phyloP scores from a whole-genome alignment of 371 early-diverging fungal species.

The Mucor velutinosus region DNA sequence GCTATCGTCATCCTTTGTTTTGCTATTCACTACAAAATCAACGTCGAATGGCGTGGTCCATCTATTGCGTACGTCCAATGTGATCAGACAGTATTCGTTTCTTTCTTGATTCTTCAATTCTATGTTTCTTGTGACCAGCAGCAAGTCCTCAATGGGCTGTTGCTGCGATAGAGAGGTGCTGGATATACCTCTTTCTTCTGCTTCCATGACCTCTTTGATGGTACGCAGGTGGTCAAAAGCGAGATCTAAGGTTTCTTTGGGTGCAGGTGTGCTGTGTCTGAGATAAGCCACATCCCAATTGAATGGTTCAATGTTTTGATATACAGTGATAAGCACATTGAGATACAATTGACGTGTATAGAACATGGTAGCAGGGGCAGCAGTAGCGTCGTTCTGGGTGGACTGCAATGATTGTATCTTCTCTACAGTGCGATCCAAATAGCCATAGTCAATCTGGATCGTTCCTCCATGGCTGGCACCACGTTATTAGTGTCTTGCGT shows the following conservation, averaged over 20 bases:
- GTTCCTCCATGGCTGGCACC: slow-evolving; percentile 60
- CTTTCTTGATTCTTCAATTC: slow-evolving; percentile 24
- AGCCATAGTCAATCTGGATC: slow-evolving; percentile 75
- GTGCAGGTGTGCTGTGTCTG: slow-evolving; percentile 35
- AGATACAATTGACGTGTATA: slow-evolving; percentile 72
- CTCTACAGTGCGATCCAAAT: slow-evolving; percentile 39
- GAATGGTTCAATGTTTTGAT: slow-evolving; percentile 62
- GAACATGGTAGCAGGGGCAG: slow-evolving; percentile 39
- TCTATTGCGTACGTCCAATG: slow-evolving; percentile 78
- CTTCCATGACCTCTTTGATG: neutral
- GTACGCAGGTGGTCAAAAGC: slow-evolving; percentile 14
- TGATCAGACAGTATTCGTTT: slow-evolving; percentile 71
- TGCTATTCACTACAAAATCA: slow-evolving; percentile 54
- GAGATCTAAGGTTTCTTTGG: slow-evolving; percentile 15
- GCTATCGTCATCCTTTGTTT: slow-evolving; percentile 4
- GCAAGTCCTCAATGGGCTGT: slow-evolving; percentile 15
- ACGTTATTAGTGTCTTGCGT: neutral
- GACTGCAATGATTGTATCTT: neutral
- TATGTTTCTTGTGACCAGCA: slow-evolving; percentile 6
- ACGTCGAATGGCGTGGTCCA: slow-evolving; percentile 74
- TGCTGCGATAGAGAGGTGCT: neutral
- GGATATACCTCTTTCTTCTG: neutral
- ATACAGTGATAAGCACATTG: slow-evolving; percentile 74
- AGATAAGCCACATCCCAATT: slow-evolving; percentile 72
- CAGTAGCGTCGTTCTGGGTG: slow-evolving; percentile 11